phyloP scores from a whole-genome alignment of 768 basidiomycete species.

The Cytidiella melzeri region DNA sequence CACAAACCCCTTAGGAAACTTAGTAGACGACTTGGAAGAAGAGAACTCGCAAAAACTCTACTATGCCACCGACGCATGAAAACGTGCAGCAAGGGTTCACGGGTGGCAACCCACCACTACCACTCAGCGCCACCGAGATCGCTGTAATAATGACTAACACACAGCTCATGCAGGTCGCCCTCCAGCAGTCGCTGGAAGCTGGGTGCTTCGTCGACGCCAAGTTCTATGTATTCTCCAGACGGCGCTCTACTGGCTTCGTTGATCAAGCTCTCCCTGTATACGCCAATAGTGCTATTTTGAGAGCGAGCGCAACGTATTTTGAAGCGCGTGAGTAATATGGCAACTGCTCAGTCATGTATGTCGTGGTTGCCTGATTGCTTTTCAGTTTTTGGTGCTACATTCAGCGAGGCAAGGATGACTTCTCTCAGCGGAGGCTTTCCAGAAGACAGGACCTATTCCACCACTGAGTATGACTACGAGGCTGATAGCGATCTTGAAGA shows the following conservation, averaged over 20 bases:
- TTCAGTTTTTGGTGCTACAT: neutral
- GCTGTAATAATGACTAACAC: too few species aligned
- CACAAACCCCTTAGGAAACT: too few species aligned
- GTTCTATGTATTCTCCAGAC: slow-evolving; percentile 9
- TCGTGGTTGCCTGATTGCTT: too few species aligned
- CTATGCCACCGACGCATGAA: too few species aligned
- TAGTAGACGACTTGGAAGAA: too few species aligned
- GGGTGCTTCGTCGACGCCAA: slow-evolving; percentile 12
- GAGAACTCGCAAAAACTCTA: too few species aligned
- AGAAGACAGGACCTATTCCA: neutral
- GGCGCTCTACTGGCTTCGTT: neutral
- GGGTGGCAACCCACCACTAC: too few species aligned
- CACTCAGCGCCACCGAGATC: too few species aligned
- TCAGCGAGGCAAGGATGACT: neutral
- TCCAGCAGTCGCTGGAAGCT: neutral
- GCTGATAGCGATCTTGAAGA: slow-evolving; percentile 10
- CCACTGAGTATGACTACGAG: neutral
- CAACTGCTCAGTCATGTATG: too few species aligned
- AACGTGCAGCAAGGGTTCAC: too few species aligned
- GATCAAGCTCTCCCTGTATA: slow-evolving; percentile 7
- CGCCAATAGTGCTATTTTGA: slow-evolving; percentile 6
- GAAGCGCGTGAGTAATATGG: neutral
- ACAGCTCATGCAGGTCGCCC: slow-evolving; percentile 2
- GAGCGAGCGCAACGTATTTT: slow-evolving; percentile 2
- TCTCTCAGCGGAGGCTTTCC: neutral